Conservation (phyloP, 1,284 basidiomycete genomes). For the Moesziomyces parantarcticus region DNA sequence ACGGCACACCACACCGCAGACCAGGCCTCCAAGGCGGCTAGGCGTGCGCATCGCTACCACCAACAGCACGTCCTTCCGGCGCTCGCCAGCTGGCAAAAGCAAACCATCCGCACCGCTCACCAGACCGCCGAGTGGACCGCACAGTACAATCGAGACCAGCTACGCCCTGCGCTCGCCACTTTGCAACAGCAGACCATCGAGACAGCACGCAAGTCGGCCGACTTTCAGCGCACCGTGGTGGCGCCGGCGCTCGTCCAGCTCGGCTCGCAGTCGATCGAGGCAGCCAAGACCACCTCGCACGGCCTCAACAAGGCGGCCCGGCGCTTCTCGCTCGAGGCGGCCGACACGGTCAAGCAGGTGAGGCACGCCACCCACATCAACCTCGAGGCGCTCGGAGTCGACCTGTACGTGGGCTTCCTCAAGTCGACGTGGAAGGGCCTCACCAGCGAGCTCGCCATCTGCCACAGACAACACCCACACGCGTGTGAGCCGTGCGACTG, state of each 20-base stretch:
- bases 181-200: not conserved
- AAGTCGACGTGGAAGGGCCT: slow-evolving; percentile 9
- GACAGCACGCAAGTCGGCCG: not conserved
- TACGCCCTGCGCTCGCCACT: slow-evolving; percentile 2
- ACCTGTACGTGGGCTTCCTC: slow-evolving; percentile 37
- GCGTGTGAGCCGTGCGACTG: too few species aligned
- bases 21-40: slow-evolving; percentile 15
- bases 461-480: not conserved
- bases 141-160: slow-evolving; percentile 1
- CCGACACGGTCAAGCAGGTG: slow-evolving; percentile 23
- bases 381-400: slow-evolving; percentile 28
- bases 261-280: slow-evolving; percentile 20
- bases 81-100: not conserved
- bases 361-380: slow-evolving; percentile 21
- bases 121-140: slow-evolving; percentile 2
- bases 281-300: slow-evolving; percentile 21
- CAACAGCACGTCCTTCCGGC: slow-evolving; percentile 14
- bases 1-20: slow-evolving; percentile 7
- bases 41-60: slow-evolving; percentile 23
- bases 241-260: slow-evolving; percentile 11
- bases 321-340: slow-evolving; percentile 24
- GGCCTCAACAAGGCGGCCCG: slow-evolving; percentile 34
- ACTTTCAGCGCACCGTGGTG: slow-evolving; percentile 5
- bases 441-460: not conserved
- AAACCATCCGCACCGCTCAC: slow-evolving; percentile 6